phyloP scores from a whole-genome alignment of 305 asterid species.

The Withania somnifera region DNA sequence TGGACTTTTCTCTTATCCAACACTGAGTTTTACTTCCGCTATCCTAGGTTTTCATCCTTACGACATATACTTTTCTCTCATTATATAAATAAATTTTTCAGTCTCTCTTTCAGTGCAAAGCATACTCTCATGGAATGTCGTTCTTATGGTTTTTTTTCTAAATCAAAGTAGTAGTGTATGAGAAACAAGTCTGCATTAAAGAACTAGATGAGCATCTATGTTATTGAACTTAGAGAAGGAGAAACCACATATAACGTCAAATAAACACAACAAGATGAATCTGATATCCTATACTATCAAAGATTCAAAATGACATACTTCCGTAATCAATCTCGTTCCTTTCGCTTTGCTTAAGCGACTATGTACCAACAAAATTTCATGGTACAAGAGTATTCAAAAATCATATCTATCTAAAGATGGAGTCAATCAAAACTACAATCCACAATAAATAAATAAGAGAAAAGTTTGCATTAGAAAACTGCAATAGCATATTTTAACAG shows the following conservation, averaged over 20 bases:
- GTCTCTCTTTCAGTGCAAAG: neutral
- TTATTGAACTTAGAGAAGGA: neutral
- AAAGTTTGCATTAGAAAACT: neutral
- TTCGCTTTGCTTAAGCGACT: too few relatives aligned
- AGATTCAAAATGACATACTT: neutral
- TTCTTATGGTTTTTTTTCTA: neutral
- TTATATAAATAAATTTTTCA: neutral
- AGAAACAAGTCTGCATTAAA: neutral
- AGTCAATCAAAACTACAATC: neutral
- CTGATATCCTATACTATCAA: neutral
- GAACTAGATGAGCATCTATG: neutral
- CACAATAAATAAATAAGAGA: neutral
- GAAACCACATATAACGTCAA: neutral
- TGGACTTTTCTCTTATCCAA: neutral
- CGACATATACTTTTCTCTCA: neutral
- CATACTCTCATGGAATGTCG: neutral
- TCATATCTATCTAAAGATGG: neutral
- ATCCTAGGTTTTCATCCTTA: neutral
- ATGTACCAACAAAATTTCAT: too few relatives aligned
- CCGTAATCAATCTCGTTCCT: too few relatives aligned
- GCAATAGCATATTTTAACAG: neutral
- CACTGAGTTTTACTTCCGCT: neutral
- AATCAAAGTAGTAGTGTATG: neutral
- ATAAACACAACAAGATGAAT: neutral
- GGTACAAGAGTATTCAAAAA: neutral